phyloP scores from a whole-genome alignment of 495 filamentous ascomycete genomes.

The Aspergillus sparsus region DNA sequence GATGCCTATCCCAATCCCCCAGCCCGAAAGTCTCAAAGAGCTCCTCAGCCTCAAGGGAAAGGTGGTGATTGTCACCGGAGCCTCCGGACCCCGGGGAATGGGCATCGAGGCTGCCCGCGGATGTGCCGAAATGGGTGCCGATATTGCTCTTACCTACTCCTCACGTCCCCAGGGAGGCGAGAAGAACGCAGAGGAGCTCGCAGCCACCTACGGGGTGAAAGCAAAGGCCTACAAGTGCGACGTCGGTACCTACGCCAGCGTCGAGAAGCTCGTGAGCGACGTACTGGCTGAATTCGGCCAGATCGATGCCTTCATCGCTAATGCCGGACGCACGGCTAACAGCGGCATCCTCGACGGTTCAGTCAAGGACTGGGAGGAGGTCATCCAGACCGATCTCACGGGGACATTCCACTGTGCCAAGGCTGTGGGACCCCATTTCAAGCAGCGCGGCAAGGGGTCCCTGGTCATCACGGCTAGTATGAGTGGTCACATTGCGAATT shows the following conservation, averaged over 20 bases:
- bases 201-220: conserved; percentile 62
- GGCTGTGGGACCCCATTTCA: conserved; percentile 64
- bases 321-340: conserved; percentile 66
- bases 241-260: conserved; percentile 53
- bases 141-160: conserved; percentile 67
- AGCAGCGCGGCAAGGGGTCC: conserved; percentile 58
- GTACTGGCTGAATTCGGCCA: conserved; percentile 65
- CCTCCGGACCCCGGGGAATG: conserved; percentile 68
- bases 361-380: conserved; percentile 67
- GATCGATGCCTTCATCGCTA: conserved; percentile 68
- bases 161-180: conserved; percentile 61
- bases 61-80: conserved; percentile 70
- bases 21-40: conserved; percentile 59
- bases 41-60: conserved; percentile 74
- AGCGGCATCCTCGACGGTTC: conserved; percentile 62
- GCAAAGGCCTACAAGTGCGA: conserved; percentile 65
- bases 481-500: conserved; percentile 77
- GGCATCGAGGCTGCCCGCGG: conserved; percentile 73
- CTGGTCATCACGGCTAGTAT: conserved; percentile 67
- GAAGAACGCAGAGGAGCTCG: conserved; percentile 63
- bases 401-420: conserved; percentile 71
- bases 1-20: conserved; percentile 59
- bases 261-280: conserved; percentile 48
- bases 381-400: conserved; percentile 64
- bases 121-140: conserved; percentile 71